Evolutionary conservation across 2,329 filamentous ascomycete species (phyloP).

Genomic region (Ceratocystis lukuohia): DNA sequence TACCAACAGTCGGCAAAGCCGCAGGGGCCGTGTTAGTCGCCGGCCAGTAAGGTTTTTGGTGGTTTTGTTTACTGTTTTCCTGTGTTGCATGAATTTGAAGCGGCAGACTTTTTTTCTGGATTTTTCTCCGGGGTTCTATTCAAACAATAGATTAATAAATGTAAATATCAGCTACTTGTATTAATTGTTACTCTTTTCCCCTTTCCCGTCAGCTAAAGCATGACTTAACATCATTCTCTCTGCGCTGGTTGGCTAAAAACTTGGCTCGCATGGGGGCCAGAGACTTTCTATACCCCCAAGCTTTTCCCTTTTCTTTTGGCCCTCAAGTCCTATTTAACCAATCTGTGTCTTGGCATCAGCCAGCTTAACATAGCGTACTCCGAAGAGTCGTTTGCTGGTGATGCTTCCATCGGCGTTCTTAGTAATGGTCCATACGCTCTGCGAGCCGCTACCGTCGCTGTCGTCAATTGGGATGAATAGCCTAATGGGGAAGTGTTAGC

Average conservation of each 20-base stretch:
- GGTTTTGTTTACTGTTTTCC: not conserved
- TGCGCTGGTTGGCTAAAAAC: not conserved
- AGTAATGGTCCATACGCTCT: slow-evolving; percentile 62
- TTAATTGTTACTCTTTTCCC: not conserved
- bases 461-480: slow-evolving; percentile 68
- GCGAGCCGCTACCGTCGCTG: slow-evolving; percentile 32
- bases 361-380: slow-evolving; percentile 64
- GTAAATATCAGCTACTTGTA: not conserved
- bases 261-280: too few species aligned
- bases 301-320: not conserved
- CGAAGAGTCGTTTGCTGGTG: slow-evolving; percentile 43
- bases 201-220: not conserved
- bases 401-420: slow-evolving; percentile 54
- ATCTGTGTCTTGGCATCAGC: slow-evolving; percentile 47
- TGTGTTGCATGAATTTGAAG: not conserved
- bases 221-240: not conserved
- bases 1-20: slow-evolving; percentile 12
- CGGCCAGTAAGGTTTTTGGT: too few species aligned
- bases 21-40: slow-evolving; percentile 1
- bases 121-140: not conserved
- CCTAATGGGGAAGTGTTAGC: slow-evolving; percentile 25
- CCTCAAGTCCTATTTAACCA: not conserved
- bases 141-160: not conserved
- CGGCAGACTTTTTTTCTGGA: not conserved
- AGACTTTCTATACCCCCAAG: not conserved